Conservation (phyloP, 306 rosid species). For the Castanopsis chinensis region DNA sequence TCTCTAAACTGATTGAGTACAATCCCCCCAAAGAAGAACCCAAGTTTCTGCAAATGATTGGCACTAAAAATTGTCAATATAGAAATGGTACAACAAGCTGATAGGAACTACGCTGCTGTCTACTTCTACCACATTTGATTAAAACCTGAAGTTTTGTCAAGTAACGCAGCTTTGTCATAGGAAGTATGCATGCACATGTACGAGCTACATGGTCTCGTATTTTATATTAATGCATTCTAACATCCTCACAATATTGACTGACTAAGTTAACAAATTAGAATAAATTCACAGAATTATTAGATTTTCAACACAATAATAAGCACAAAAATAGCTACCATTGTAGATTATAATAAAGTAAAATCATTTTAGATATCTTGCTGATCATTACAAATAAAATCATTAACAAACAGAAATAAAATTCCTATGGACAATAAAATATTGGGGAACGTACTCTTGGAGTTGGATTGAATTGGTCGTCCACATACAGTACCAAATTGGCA, state of each 20-base stretch:
- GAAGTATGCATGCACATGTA: background rate
- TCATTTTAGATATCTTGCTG: background rate
- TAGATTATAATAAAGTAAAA: background rate
- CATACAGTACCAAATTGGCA: no score
- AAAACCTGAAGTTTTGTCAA: background rate
- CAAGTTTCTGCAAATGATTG: conserved; percentile 32
- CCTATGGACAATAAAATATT: background rate
- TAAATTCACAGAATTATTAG: background rate
- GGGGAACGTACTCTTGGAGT: no score
- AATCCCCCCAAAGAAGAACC: no score
- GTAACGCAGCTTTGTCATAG: background rate
- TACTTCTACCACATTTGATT: background rate
- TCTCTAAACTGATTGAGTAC: no score
- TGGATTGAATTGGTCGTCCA: no score
- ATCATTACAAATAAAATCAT: background rate
- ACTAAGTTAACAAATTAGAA: background rate
- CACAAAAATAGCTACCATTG: background rate
- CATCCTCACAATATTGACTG: background rate
- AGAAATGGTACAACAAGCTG: conserved; percentile 9
- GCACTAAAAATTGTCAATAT: conserved; percentile 20
- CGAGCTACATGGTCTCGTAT: background rate
- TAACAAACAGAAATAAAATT: background rate
- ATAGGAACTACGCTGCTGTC: background rate
- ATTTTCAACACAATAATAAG: background rate
- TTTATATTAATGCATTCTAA: background rate